Conservation (phyloP, 768 basidiomycete species). For the Russula vinacea region DNA sequence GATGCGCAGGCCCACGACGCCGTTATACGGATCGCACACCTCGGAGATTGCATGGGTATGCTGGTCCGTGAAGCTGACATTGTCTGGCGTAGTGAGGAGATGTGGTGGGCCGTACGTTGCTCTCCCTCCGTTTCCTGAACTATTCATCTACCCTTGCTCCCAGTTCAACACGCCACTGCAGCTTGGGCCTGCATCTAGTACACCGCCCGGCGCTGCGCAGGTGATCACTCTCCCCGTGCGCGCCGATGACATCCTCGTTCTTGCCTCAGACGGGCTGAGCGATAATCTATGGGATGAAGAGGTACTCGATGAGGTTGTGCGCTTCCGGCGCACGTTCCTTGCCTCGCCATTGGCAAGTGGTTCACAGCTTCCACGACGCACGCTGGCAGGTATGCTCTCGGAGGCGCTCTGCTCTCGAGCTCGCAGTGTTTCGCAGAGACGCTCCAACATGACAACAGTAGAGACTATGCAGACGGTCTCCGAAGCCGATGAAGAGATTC, state of each 20-base stretch:
- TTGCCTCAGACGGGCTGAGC: constrained; percentile 76
- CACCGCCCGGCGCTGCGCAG: constrained; percentile 65
- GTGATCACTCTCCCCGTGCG: constrained; percentile 66
- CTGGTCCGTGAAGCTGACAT: constrained; percentile 76
- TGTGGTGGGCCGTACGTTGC: constrained; percentile 77
- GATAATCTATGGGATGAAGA: constrained; percentile 91
- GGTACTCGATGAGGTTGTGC: constrained; percentile 72
- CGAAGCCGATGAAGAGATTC: constrained; percentile 52
- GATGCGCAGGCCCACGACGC: constrained; percentile 43
- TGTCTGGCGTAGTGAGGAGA: constrained; percentile 84
- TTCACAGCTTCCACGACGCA: constrained; percentile 43
- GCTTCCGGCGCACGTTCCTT: constrained; percentile 48
- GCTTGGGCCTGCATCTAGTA: constrained; percentile 59
- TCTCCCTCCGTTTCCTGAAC: not conserved
- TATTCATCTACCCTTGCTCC: constrained; percentile 10
- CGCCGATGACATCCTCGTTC: constrained; percentile 72
- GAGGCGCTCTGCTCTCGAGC: constrained; percentile 82
- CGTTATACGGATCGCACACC: constrained; percentile 75
- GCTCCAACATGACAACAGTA: constrained; percentile 7
- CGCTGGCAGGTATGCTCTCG: constrained; percentile 66
- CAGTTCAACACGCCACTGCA: constrained; percentile 65
- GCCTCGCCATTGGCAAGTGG: not conserved
- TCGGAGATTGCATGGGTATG: constrained; percentile 88
- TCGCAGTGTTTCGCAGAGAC: constrained; percentile 56
- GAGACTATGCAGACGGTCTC: not conserved